Evolutionary conservation across 768 basidiomycete species (phyloP), one percentile per base, ranked within the genome.

Genomic region (Psilocybe subaeruginosa): DNA sequence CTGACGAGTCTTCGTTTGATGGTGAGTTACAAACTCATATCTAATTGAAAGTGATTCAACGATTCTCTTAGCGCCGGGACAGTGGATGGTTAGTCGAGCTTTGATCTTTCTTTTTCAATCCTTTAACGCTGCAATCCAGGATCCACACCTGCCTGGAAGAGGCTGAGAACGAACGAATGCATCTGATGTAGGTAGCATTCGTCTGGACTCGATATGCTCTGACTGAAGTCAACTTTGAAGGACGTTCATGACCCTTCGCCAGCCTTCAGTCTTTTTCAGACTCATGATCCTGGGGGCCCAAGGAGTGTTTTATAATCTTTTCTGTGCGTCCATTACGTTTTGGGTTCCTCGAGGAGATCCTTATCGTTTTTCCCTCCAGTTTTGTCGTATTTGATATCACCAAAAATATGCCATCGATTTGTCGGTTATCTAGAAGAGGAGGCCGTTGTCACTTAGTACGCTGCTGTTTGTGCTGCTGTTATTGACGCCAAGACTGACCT

Each of bases 111-210:
- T 31, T 47, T 47, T 63, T 85, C 80, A 75, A 78, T 66, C 79
- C 83, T 60, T 84, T 86, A 67, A 80, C 79, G 5, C 29, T 82
- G 23, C 17, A 85, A 23, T 19, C 3, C 39, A 95, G 95, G 95
- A 97, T 97, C 64, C 93, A 95, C 72, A 96, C 94, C 5, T 85
- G 94, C 47, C 78, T 97, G 16, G 91, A 95, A 71, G 97, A 97
- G 77, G 95, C 95, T 11, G 95, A 99, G 71, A 99, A 99, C 72
- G 97, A 99, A 77, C 81, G 97, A 37, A 97, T 97, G 93, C 95
- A 97, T 73, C 81, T 96, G 55, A 91, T 96, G 91, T 92, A 61
- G 69, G 84, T 72, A 27, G 29, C 47, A 43, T 16, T 56, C 16
- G 35, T 56, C 35, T 16, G 5, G 0, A 16, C 41, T 23, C 8